phyloP scores from a whole-genome alignment of 441 rosid genomes.

The Erysimum cheiri region DNA sequence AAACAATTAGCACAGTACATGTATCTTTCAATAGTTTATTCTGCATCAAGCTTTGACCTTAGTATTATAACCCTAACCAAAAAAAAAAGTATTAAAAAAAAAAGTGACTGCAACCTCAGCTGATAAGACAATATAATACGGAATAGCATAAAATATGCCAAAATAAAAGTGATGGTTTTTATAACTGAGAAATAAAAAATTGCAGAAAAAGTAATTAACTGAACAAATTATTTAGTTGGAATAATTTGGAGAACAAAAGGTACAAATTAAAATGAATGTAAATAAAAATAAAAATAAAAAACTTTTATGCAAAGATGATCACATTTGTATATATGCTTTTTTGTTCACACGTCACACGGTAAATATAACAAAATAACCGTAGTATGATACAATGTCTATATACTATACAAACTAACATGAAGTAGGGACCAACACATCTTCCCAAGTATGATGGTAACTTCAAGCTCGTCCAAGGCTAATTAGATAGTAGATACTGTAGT shows the following conservation, averaged over 20 bases:
- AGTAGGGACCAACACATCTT: neutral
- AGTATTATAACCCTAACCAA: neutral
- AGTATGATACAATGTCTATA: neutral
- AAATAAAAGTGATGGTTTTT: neutral
- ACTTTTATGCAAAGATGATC: neutral
- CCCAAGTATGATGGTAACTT: neutral
- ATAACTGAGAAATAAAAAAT: neutral
- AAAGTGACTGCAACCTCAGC: slow-evolving; percentile 1
- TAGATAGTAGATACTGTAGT: neutral
- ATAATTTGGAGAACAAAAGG: neutral
- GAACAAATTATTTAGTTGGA: neutral
- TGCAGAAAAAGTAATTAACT: neutral
- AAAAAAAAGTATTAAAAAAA: neutral
- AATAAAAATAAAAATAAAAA: neutral
- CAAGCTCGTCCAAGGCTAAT: neutral
- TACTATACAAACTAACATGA: neutral
- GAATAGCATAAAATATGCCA: neutral
- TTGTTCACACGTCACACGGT: neutral
- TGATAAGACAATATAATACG: slow-evolving; percentile 6
- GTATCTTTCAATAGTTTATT: slow-evolving; percentile 15
- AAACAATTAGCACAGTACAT: neutral
- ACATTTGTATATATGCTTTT: neutral
- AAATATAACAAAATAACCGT: neutral
- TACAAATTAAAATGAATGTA: neutral
- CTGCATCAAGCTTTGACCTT: slow-evolving; percentile 29